phyloP scores from a whole-genome alignment of 2,329 filamentous ascomycete genomes.

The Gyromitra esculenta region DNA sequence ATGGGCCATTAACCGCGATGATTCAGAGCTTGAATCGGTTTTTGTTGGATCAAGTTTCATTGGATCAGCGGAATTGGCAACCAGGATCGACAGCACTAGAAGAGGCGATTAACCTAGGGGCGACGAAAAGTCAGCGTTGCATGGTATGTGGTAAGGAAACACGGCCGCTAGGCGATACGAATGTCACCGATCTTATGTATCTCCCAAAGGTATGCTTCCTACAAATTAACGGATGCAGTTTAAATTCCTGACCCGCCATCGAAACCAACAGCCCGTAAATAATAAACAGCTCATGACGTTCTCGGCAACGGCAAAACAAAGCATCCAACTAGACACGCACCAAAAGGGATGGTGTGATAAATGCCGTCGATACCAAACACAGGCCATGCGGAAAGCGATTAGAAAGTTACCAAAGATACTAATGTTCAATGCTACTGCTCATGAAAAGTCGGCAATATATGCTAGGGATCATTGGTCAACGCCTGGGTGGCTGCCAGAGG shows the following conservation, averaged over 20 bases:
- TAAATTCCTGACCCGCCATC: conserved; percentile 4
- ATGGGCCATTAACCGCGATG: conserved; percentile 78
- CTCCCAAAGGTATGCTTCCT: conserved; percentile 64
- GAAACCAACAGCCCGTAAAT: conserved; percentile 37
- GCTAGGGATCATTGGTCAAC: conserved; percentile 85
- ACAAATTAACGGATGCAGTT: neutral
- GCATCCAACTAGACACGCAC: conserved; percentile 87
- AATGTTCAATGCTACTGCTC: conserved; percentile 81
- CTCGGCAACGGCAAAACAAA: conserved; percentile 89
- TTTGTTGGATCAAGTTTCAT: conserved; percentile 79
- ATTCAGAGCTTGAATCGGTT: conserved; percentile 88
- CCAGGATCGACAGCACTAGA: conserved; percentile 74
- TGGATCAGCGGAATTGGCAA: conserved; percentile 77
- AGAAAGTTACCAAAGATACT: conserved; percentile 84
- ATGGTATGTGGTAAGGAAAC: conserved; percentile 89
- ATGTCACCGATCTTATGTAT: conserved; percentile 87
- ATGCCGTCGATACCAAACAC: conserved; percentile 88
- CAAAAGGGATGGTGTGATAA: conserved; percentile 92
- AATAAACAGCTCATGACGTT: conserved; percentile 70
- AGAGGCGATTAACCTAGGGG: conserved; percentile 72
- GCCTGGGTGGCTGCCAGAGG: conserved; percentile 89
- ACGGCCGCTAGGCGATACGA: conserved; percentile 78
- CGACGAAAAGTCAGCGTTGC: conserved; percentile 79
- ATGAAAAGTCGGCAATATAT: conserved; percentile 71
- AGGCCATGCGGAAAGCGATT: conserved; percentile 85